Evolutionary conservation across 2,329 filamentous ascomycete species (phyloP), one percentile per base, ranked within the genome.

Genomic region (Aspergillus brunneoviolaceus): DNA sequence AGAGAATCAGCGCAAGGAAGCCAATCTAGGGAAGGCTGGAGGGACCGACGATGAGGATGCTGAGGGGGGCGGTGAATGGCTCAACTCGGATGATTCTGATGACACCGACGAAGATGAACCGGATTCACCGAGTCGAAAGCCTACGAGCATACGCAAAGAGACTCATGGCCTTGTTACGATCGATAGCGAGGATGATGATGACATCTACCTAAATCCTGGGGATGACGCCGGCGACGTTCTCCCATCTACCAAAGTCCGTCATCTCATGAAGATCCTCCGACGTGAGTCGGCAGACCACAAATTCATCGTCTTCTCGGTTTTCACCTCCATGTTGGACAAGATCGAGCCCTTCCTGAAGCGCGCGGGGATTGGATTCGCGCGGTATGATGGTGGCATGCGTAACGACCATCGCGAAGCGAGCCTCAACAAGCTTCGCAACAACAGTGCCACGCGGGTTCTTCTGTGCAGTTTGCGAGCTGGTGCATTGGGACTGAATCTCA

Each of bases 271-370:
- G 62, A 90, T 99, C 55, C 85, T 99, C 9, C 85, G 87, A 64
- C 86, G 86, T 49, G 95, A 99, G 75, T 87, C 88, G 0, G 80
- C 83, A 1, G 83, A 92, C 61, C 91, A 96, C 83, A 99, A 99
- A 74, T 96, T 96, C 72, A 99, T 99, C 70, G 92, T 99, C 64
- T 99, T 99, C 78, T 96, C 92, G 1, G 92, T 98, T 70, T 99
- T 99, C 78, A 99, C 95, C 0, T 95, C 92, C 0, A 99, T 99
- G 95, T 87, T 99, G 50, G 91, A 98, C 78, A 87, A 98, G 29
- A 88, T 99, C 63, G 92, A 98, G 73, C 95, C 95, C 2, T 97
- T 98, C 77, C 82, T 99, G 61, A 83, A 84, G 50, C 84, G 87
- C 52, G 87, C 89, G 14, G 86, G 87, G 14, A 89, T 96, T 75